Percentiles rank a stretch among this genome's conserved stretches.
phyloP scores from a whole-genome alignment of 1,284 basidiomycete species.

The Tilletiaria anomala region DNA sequence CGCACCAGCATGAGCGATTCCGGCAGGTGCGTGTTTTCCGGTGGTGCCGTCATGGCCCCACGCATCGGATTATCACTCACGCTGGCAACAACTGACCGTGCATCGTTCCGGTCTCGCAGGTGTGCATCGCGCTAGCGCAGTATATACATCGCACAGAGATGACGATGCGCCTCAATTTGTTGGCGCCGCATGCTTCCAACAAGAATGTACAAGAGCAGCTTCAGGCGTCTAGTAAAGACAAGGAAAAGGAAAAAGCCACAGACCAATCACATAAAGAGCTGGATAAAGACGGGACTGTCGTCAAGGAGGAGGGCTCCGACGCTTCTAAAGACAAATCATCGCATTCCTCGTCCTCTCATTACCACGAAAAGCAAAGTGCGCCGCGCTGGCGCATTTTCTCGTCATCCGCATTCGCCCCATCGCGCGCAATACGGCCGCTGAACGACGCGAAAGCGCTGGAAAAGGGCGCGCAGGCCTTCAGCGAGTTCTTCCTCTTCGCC shows the following conservation, averaged over 20 bases:
- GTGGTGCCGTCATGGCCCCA: neutral
- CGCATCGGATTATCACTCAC: no score
- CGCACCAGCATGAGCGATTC: conserved; percentile 30
- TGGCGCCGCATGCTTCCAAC: conserved; percentile 14
- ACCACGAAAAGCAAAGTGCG: no score
- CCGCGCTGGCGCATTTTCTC: no score
- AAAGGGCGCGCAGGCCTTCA: conserved; percentile 22
- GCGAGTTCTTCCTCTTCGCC: conserved; percentile 33
- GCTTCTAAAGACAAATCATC: no score
- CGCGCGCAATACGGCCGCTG: conserved; percentile 31
- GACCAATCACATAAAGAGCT: no score
- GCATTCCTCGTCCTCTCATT: no score
- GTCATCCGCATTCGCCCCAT: no score
- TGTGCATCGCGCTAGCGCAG: conserved; percentile 33
- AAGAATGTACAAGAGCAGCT: no score
- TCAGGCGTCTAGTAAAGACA: neutral
- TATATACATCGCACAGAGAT: conserved; percentile 31
- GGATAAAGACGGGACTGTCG: no score
- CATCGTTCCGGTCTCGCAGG: conserved; percentile 1
- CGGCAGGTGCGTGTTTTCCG: conserved; percentile 10
- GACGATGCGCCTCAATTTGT: conserved; percentile 24
- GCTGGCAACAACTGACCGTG: no score
- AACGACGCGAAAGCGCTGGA: conserved; percentile 27
- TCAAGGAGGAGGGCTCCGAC: no score
- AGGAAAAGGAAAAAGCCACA: conserved; percentile 1